These are phyloP conservation scores for Colletotrichum sp. DNA, from an alignment of 2,329 filamentous ascomycete genomes.

Conservation along the genomic window DNA sequence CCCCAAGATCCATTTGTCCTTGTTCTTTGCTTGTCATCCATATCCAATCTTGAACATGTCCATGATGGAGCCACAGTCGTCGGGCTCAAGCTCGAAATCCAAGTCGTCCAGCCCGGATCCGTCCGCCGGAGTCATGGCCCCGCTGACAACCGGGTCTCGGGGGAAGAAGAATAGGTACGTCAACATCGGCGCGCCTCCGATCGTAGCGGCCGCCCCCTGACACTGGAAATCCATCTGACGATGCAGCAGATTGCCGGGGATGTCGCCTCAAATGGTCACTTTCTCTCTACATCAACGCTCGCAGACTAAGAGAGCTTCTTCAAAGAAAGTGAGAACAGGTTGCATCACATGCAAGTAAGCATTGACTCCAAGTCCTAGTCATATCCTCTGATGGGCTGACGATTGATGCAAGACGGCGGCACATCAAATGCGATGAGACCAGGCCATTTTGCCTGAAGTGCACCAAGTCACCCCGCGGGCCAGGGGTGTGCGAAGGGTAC, in stretches of 20 bases:
- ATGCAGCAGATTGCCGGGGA: neutral
- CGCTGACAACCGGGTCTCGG: neutral
- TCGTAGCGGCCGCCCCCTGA: neutral
- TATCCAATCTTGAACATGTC: neutral
- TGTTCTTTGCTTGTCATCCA: neutral
- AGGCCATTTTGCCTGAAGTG: constrained; percentile 45
- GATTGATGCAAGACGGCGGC: constrained; percentile 27
- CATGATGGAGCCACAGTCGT: neutral
- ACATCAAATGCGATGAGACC: constrained; percentile 48
- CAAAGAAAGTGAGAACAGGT: constrained; percentile 14
- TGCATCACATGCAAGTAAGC: constrained; percentile 24
- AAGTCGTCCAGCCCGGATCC: neutral
- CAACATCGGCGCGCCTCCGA: neutral
- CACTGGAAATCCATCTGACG: neutral
- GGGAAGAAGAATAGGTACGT: constrained; percentile 1
- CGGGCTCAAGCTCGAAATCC: neutral
- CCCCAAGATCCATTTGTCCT: neutral
- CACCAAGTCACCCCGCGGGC: constrained; percentile 45
- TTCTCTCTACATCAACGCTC: neutral
- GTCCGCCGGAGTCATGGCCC: neutral
- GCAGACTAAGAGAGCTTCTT: neutral
- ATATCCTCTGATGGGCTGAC: neutral
- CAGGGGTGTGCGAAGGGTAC: constrained; percentile 32
- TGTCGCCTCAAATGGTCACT: constrained; percentile 2
- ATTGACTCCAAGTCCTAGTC: neutral